Base-by-base conservation (phyloP, 805 yeast species). In the Candida pseudofarinosa region DNA sequence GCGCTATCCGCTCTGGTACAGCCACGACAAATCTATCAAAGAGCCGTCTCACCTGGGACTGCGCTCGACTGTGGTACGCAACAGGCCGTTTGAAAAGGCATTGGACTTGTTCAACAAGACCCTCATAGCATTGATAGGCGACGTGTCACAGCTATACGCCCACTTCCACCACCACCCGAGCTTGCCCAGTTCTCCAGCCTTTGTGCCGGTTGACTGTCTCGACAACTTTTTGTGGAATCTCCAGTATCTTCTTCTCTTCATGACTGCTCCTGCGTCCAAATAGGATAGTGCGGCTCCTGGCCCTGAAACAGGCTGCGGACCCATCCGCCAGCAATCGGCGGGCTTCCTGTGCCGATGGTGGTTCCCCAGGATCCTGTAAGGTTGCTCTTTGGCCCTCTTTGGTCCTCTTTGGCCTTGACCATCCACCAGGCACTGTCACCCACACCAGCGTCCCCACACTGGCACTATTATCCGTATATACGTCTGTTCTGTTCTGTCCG, bases 171-270 rank as follows among this genome's bases (percentile, higher is more conserved):
- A 43, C 33, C 46, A 32, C 13, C 41, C 19, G 19, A 39, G 39
- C 10, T 28, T 32, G 14, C 35, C 42, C 20, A 44, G 39, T 16
- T 19, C 46, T 14, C 48, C 54, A 5, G 39, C 40, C 23, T 55
- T 53, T 33, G 54, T 68, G 12, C 74, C 74, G 2, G 46, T 57
- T 5, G 74, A 69, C 37, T 65, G 71, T 40, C 39, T 59, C 14
- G 75, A 69, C 48, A 67, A 69, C 44, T 59, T 68, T 35, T 50
- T 69, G 43, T 70, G 75, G 75, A 67, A 57, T 37, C 45, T 70
- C 18, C 63, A 70, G 44, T 70, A 62, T 41, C 39, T 69, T 18
- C 42, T 63, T 12, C 51, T 70, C 33, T 67, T 58, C 46, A 46
- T 69, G 32, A 67, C 73, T 1, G 65, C 65, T 8, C 42, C 44